phyloP scores from a whole-genome alignment of 1,139 yeast species.

The Diutina catenulata region DNA sequence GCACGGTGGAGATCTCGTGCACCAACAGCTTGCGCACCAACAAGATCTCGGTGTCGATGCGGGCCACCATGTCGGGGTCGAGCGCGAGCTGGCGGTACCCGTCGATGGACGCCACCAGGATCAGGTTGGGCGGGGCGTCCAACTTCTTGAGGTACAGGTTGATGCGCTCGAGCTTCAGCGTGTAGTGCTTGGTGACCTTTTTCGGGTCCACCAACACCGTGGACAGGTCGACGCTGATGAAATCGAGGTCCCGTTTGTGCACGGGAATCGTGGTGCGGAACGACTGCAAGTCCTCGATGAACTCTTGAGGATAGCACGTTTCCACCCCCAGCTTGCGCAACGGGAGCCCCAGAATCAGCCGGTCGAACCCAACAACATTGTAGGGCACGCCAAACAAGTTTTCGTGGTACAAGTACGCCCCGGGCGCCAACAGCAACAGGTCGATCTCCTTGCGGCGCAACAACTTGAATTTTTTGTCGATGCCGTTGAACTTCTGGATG shows the following conservation, averaged over 20 bases:
- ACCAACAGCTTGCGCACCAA: not conserved
- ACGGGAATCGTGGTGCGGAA: conserved; percentile 21
- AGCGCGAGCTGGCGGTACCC: conserved; percentile 17
- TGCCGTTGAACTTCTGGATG: conserved; percentile 10
- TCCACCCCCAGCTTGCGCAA: conserved; percentile 14
- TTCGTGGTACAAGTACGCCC: not conserved
- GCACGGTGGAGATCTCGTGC: not conserved
- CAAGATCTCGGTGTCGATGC: not conserved
- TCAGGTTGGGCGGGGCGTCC: conserved; percentile 11
- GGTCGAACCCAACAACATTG: conserved; percentile 35
- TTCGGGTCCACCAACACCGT: conserved; percentile 1
- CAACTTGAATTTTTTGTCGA: conserved; percentile 23
- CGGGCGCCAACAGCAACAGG: not conserved
- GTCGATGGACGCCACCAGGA: conserved; percentile 18
- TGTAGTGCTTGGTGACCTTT: not conserved
- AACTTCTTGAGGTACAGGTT: not conserved
- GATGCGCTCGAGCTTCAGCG: not conserved
- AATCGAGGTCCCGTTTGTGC: conserved; percentile 28
- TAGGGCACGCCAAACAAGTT: conserved; percentile 14
- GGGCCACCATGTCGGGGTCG: not conserved
- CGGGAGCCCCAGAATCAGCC: conserved; percentile 30
- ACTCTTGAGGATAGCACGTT: conserved; percentile 24
- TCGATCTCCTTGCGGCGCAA: conserved; percentile 23
- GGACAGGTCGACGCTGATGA: conserved; percentile 17
- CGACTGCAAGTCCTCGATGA: conserved; percentile 28